A percentile compares a stretch with the other conserved stretches of the same genome.
Evolutionary conservation across 2,329 filamentous ascomycete genomes (phyloP).

Genomic region (Pseudophaeomoniella oleicola): DNA sequence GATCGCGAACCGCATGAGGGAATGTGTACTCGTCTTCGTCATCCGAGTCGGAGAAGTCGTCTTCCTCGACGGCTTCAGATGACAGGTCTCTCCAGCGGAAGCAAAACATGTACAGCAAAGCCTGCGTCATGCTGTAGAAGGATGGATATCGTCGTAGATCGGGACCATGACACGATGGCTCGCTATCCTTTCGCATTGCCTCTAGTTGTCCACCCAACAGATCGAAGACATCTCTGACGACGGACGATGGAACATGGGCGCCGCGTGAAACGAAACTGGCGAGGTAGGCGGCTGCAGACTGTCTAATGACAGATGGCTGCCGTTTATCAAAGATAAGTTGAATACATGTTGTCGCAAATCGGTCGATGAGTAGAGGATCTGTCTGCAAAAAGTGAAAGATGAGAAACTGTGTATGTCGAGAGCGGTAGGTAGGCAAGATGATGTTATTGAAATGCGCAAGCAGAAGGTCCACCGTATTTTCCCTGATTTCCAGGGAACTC

Average conservation of each 20-base stretch:
- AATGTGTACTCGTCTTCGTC: slow-evolving; percentile 55
- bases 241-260: slow-evolving; percentile 58
- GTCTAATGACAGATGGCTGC: slow-evolving; percentile 57
- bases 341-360: slow-evolving; percentile 67
- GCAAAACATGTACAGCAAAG: slow-evolving; percentile 87
- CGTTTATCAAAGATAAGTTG: slow-evolving; percentile 56
- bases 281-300: slow-evolving; percentile 81
- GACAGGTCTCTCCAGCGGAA: slow-evolving; percentile 91
- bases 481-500: slow-evolving; percentile 52
- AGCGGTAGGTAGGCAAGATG: slow-evolving; percentile 81
- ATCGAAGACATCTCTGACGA: slow-evolving; percentile 70
- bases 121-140: slow-evolving; percentile 82
- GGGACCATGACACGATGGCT: slow-evolving; percentile 63
- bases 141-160: slow-evolving; percentile 70
- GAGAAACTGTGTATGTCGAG: slow-evolving; percentile 86
- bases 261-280: slow-evolving; percentile 89
- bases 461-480: slow-evolving; percentile 62
- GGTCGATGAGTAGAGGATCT: slow-evolving; percentile 62
- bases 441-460: slow-evolving; percentile 75
- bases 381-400: slow-evolving; percentile 89
- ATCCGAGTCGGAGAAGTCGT: slow-evolving; percentile 36
- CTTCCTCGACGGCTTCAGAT: slow-evolving; percentile 38
- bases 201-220: slow-evolving; percentile 68
- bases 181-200: slow-evolving; percentile 55
- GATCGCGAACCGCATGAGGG: slow-evolving; percentile 58